phyloP scores from a whole-genome alignment of 2,329 filamentous ascomycete genomes.

The Diaporthe australafricana region DNA sequence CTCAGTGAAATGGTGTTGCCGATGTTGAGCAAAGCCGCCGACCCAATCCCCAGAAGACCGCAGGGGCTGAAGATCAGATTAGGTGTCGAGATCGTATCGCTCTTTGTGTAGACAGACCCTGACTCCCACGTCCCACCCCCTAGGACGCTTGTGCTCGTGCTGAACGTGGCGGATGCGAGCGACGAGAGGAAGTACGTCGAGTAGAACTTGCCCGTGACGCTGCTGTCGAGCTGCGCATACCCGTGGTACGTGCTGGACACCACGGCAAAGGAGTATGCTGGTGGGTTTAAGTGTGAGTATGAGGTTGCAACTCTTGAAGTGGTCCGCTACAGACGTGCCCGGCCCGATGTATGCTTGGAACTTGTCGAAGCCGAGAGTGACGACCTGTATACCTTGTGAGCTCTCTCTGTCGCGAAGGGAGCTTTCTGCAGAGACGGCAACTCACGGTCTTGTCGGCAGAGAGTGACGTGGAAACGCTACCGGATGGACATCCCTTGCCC shows the following conservation, averaged over 20 bases:
- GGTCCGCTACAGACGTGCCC: conserved; percentile 16
- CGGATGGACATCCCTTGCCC: conserved; percentile 34
- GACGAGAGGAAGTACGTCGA: conserved; percentile 33
- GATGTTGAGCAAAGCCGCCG: conserved; percentile 21
- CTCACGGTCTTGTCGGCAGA: conserved; percentile 31
- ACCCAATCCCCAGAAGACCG: conserved; percentile 41
- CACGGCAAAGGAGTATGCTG: conserved; percentile 34
- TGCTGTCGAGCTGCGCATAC: conserved; percentile 36
- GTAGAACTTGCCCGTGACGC: conserved; percentile 31
- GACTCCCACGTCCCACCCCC: conserved; percentile 20
- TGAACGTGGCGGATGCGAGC: conserved; percentile 14
- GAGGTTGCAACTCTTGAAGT: conserved; percentile 41
- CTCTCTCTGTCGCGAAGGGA: background rate
- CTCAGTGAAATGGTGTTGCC: conserved; percentile 32
- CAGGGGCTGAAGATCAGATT: conserved; percentile 31
- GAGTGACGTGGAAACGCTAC: conserved; percentile 34
- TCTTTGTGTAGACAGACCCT: conserved; percentile 32
- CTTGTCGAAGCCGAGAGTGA: conserved; percentile 37
- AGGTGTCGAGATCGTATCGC: conserved; percentile 23
- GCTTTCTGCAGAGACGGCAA: too few relatives aligned
- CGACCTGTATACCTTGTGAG: background rate
- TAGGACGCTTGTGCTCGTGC: conserved; percentile 29
- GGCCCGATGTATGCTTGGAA: conserved; percentile 37
- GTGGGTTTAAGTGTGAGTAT: conserved; percentile 33
- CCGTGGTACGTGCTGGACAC: conserved; percentile 37